phyloP scores from a whole-genome alignment of 176 grass and related monocot genomes.

The Elaeis guineensis region DNA sequence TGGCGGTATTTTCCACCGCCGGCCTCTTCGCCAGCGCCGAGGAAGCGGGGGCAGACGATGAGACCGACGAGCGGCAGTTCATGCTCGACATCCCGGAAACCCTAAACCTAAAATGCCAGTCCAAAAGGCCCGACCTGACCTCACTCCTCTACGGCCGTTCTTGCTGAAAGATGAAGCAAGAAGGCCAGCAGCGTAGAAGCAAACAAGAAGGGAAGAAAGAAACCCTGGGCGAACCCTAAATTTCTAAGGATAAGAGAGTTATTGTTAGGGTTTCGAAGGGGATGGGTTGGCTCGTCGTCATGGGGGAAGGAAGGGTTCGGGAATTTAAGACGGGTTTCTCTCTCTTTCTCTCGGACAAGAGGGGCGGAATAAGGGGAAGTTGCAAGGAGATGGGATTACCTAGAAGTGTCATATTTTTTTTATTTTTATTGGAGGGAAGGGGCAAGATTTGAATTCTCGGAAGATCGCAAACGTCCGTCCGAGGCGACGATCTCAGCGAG shows the following conservation, averaged over 20 bases:
- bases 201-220: neutral
- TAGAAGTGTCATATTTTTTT: slow-evolving; percentile 3
- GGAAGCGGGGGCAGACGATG: slow-evolving; percentile 12
- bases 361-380: neutral
- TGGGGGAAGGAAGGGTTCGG: slow-evolving; percentile 3
- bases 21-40: slow-evolving; percentile 41
- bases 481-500: neutral
- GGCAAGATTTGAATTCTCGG: neutral
- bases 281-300: neutral
- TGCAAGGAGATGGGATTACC: neutral
- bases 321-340: too few species aligned
- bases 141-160: too few species aligned
- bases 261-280: neutral
- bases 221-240: neutral
- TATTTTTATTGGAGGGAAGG: slow-evolving; percentile 31
- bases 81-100: slow-evolving; percentile 29
- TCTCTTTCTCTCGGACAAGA: slow-evolving; percentile 15
- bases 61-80: slow-evolving; percentile 25
- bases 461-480: neutral
- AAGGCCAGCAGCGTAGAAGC: neutral
- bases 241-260: neutral
- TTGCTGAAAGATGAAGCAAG: too few species aligned
- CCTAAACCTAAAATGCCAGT: neutral
- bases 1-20: slow-evolving; percentile 17
- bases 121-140: too few species aligned